Conservation (phyloP, 139 green algal species). For the Desmodesmus armatus region DNA sequence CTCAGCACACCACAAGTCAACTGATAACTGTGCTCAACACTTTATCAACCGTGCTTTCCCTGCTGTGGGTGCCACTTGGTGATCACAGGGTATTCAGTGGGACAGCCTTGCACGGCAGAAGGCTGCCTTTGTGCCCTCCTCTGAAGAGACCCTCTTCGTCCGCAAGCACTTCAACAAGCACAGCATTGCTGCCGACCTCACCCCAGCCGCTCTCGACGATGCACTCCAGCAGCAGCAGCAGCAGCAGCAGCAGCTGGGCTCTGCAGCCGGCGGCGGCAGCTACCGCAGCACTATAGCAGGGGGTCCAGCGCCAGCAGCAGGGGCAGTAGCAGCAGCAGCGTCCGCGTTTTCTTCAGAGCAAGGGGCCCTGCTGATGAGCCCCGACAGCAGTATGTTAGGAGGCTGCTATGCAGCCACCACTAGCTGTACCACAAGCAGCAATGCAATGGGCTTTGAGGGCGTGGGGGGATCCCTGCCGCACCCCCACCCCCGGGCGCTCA, state of each 20-base stretch:
- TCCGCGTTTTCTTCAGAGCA: neutral
- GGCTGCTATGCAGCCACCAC: no score
- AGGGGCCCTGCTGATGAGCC: neutral
- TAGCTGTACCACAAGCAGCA: no score
- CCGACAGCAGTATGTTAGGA: no score
- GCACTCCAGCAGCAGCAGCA: conserved; percentile 19
- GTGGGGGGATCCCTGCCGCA: no score
- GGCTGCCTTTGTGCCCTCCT: conserved; percentile 83
- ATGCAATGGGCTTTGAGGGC: no score
- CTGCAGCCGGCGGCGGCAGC: neutral
- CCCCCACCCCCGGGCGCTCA: no score
- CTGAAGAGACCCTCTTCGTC: conserved; percentile 83
- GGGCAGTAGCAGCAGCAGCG: neutral
- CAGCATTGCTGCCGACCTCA: conserved; percentile 65
- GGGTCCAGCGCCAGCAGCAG: conserved; percentile 2
- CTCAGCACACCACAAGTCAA: no score
- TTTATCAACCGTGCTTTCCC: neutral
- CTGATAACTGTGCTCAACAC: neutral
- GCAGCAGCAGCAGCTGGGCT: neutral
- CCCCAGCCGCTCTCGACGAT: neutral
- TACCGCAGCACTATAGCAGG: neutral
- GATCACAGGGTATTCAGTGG: conserved; percentile 78
- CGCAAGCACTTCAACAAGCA: conserved; percentile 51
- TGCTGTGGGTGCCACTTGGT: neutral
- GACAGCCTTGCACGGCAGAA: conserved; percentile 75